Percentiles rank a stretch among this genome's conserved stretches.
Evolutionary conservation across 179 eudicot genomes (phyloP).

Genomic region (Camellia oleifera): DNA sequence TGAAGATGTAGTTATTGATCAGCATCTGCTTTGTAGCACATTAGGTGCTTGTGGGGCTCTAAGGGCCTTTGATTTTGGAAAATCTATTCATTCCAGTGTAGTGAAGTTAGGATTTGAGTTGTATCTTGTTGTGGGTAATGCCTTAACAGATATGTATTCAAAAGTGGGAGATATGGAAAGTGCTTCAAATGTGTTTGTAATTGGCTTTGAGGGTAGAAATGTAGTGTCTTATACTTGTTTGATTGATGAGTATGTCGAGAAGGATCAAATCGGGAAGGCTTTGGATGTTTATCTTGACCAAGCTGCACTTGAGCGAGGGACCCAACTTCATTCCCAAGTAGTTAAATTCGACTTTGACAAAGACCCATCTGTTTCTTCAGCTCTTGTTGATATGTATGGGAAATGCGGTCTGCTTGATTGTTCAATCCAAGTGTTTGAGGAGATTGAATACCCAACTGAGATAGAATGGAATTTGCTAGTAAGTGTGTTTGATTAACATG

Average conservation of each 20-base stretch:
- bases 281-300: not conserved
- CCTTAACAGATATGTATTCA: constrained; percentile 40
- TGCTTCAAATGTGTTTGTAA: constrained; percentile 31
- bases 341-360: constrained; percentile 4
- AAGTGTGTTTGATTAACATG: constrained; percentile 43
- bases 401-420: too few species aligned
- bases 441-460: constrained; percentile 16
- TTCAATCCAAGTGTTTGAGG: too few species aligned
- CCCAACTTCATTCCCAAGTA: constrained; percentile 15
- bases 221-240: constrained; percentile 44
- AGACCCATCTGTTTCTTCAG: constrained; percentile 39
- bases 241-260: constrained; percentile 45
- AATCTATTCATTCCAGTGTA: not conserved
- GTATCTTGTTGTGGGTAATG: constrained; percentile 8
- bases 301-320: constrained; percentile 19
- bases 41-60: constrained; percentile 33
- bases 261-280: constrained; percentile 23
- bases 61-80: constrained; percentile 16
- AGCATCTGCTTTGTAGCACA: constrained; percentile 29
- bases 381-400: not conserved
- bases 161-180: constrained; percentile 37
- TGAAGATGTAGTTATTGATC: constrained; percentile 29
- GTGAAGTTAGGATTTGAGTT: constrained; percentile 32
- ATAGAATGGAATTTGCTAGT: constrained; percentile 41
- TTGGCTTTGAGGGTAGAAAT: constrained; percentile 18